Percentiles rank a stretch among this genome's conserved stretches.
phyloP scores from a whole-genome alignment of 164 flowering plant species.

The Vitis rupestris region DNA sequence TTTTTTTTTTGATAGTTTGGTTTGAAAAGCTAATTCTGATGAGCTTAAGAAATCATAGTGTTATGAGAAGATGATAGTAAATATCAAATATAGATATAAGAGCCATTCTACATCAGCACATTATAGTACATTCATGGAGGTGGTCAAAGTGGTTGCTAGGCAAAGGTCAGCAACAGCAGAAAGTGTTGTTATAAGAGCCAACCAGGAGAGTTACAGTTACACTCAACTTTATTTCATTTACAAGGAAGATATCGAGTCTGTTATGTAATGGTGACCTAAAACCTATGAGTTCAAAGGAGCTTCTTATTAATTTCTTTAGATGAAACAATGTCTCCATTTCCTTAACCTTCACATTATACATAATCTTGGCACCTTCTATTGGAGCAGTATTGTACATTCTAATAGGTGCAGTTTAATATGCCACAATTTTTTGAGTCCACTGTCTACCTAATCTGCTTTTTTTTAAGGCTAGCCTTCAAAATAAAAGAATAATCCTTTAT shows the following conservation, averaged over 20 bases:
- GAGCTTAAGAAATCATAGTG: too few species aligned
- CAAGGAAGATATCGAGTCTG: conserved; percentile 49
- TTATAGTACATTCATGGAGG: conserved; percentile 64
- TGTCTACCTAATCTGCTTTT: too few species aligned
- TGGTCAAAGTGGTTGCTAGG: conserved; percentile 52
- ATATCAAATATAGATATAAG: too few species aligned
- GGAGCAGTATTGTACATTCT: too few species aligned
- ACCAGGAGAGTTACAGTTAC: conserved; percentile 45
- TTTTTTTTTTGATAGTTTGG: too few species aligned
- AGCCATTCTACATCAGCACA: conserved; percentile 37
- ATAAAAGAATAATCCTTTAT: too few species aligned
- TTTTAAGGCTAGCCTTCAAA: too few species aligned
- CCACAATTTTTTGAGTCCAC: too few species aligned
- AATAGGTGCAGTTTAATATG: too few species aligned
- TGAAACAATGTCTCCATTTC: background rate
- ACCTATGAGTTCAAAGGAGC: conserved; percentile 39
- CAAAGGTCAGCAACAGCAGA: conserved; percentile 44
- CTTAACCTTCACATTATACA: background rate
- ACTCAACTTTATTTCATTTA: conserved; percentile 64
- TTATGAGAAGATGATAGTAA: too few species aligned
- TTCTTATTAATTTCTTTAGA: background rate
- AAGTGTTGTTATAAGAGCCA: conserved; percentile 67
- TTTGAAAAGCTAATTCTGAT: too few species aligned
- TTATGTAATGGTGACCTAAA: conserved; percentile 26
- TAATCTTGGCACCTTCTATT: too few species aligned